Percentiles rank a stretch among this genome's conserved stretches.
These are phyloP conservation scores for Zasmidium angulare DNA, from an alignment of 2,329 filamentous ascomycete species.

Conservation along the genomic window DNA sequence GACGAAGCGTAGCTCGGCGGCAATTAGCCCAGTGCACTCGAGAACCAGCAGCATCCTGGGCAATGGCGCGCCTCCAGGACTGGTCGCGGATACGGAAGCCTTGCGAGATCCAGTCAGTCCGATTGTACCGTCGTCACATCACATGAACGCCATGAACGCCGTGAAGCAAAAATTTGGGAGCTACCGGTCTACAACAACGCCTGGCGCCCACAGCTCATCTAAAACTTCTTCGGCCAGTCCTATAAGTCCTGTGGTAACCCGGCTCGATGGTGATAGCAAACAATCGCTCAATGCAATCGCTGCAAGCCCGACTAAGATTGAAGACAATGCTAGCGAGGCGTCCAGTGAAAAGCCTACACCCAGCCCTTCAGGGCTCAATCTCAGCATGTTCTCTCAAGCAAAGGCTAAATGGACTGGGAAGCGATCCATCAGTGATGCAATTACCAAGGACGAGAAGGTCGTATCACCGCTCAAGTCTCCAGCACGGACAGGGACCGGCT, in stretches of 20 bases:
- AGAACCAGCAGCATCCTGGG: slow-evolving; percentile 62
- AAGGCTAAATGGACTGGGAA: slow-evolving; percentile 63
- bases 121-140: slow-evolving; percentile 14
- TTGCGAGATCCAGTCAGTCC: slow-evolving; percentile 19
- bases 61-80: slow-evolving; percentile 2
- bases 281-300: slow-evolving; percentile 21
- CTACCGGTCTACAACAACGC: slow-evolving; percentile 30
- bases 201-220: slow-evolving; percentile 31
- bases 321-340: slow-evolving; percentile 45
- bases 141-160: slow-evolving; percentile 22
- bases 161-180: slow-evolving; percentile 27
- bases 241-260: slow-evolving; percentile 57
- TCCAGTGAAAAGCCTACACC: slow-evolving; percentile 37
- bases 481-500: slow-evolving; percentile 66
- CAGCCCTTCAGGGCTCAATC: slow-evolving; percentile 33
- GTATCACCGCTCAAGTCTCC: slow-evolving; percentile 31
- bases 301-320: slow-evolving; percentile 21
- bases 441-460: slow-evolving; percentile 54
- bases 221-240: slow-evolving; percentile 41
- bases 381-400: slow-evolving; percentile 35
- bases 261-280: slow-evolving; percentile 53
- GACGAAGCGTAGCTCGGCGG: slow-evolving; percentile 60
- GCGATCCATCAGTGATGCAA: slow-evolving; percentile 77
- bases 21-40: slow-evolving; percentile 40
- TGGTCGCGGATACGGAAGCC: slow-evolving; percentile 7